Percentiles rank a stretch among this genome's conserved stretches.
phyloP scores from a whole-genome alignment of 495 filamentous ascomycete genomes.

The Aspergillus heteromorphus region DNA sequence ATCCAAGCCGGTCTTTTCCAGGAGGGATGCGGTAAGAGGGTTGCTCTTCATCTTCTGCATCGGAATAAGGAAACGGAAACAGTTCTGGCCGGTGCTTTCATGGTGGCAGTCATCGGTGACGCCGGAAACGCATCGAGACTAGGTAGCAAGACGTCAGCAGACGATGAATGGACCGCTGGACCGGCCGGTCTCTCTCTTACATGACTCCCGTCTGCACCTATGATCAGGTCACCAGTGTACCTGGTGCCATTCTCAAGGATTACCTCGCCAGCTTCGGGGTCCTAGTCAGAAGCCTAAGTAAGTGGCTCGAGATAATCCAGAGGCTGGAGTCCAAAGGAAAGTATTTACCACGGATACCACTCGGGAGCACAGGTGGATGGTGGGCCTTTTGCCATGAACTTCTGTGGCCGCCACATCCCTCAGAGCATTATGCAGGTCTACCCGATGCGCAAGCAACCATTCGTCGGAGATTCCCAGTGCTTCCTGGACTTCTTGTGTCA shows the following conservation, averaged over 20 bases:
- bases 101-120: slow-evolving; percentile 7
- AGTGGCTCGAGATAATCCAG: not conserved
- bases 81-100: slow-evolving; percentile 26
- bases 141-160: not conserved
- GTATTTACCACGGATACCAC: slow-evolving; percentile 20
- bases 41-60: slow-evolving; percentile 29
- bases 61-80: slow-evolving; percentile 45
- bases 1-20: slow-evolving; percentile 21
- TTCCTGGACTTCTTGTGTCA: slow-evolving; percentile 15
- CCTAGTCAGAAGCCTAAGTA: slow-evolving; percentile 2
- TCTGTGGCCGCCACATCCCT: slow-evolving; percentile 24
- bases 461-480: slow-evolving; percentile 17
- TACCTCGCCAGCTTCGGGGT: slow-evolving; percentile 36
- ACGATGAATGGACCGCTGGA: not conserved
- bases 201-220: slow-evolving; percentile 50
- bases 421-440: slow-evolving; percentile 46
- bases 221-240: slow-evolving; percentile 37
- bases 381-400: slow-evolving; percentile 26
- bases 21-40: slow-evolving; percentile 20
- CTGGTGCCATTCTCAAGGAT: slow-evolving; percentile 23
- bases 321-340: not conserved
- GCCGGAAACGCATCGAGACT: slow-evolving; percentile 17
- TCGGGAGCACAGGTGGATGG: slow-evolving; percentile 25
- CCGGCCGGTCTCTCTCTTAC: slow-evolving; percentile 2
- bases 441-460: slow-evolving; percentile 39